A percentile compares a stretch with the other conserved stretches of the same genome.
Conservation (phyloP, 176 grass and related monocot species). For the Ananas comosus region DNA sequence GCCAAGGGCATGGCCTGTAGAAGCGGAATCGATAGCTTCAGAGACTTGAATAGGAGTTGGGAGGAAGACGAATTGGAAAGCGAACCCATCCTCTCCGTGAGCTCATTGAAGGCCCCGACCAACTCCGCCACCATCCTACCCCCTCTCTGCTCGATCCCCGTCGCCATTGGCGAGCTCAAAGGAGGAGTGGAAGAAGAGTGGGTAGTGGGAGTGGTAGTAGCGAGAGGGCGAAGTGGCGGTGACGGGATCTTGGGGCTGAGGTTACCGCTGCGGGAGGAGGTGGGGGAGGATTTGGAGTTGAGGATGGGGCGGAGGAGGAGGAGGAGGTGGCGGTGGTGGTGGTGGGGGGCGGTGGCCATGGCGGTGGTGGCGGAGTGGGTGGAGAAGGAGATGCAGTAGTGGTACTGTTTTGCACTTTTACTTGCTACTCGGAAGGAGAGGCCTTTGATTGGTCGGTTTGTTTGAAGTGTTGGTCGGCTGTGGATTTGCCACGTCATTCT, state of each 20-base stretch:
- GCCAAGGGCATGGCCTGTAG: conserved; percentile 49
- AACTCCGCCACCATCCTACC: conserved; percentile 84
- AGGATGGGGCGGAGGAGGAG: neutral
- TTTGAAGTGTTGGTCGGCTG: too few relatives aligned
- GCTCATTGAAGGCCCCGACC: conserved; percentile 81
- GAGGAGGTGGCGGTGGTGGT: conserved; percentile 6
- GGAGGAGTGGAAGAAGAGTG: conserved; percentile 13
- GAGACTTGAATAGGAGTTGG: conserved; percentile 63
- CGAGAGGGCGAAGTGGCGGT: neutral
- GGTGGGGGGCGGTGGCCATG: conserved; percentile 15
- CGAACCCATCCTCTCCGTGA: conserved; percentile 59
- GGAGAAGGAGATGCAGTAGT: conserved; percentile 20
- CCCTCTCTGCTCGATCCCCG: conserved; percentile 29
- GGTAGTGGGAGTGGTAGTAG: conserved; percentile 17
- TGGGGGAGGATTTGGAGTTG: conserved; percentile 8
- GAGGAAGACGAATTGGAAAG: conserved; percentile 70
- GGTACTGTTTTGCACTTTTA: neutral
- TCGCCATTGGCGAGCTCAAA: neutral
- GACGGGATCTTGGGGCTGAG: conserved; percentile 2
- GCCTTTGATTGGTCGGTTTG: neutral
- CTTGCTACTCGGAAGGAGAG: neutral
- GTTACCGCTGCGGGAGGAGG: neutral
- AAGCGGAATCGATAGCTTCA: conserved; percentile 64
- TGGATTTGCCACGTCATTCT: too few relatives aligned
- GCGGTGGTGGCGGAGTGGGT: conserved; percentile 2